Conservation (phyloP, 129 eudicot species). For the Chrysanthemum seticuspe region DNA sequence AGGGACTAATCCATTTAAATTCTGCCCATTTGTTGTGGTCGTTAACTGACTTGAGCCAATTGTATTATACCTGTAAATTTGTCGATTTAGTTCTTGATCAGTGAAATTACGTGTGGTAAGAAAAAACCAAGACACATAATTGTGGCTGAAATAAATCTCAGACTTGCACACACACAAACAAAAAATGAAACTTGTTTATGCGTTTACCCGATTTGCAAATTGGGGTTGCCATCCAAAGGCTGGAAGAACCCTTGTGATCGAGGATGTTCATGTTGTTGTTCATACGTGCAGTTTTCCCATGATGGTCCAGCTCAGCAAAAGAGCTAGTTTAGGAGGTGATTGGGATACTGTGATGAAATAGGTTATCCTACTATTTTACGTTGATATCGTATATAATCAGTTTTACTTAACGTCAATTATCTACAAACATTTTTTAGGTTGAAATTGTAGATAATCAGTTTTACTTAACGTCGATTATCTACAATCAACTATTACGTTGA, state of each 20-base stretch:
- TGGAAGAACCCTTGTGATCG: conserved; percentile 81
- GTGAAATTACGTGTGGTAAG: no score
- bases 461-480: no score
- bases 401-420: no score
- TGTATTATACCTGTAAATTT: conserved; percentile 52
- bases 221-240: conserved; percentile 68
- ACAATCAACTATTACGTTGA: no score
- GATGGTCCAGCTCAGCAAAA: conserved; percentile 53
- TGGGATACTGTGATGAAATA: no score
- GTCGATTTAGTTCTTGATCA: no score
- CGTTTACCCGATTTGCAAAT: conserved; percentile 74
- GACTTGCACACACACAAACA: neutral
- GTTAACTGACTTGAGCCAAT: conserved; percentile 59
- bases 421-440: no score
- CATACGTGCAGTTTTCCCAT: conserved; percentile 57
- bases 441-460: no score
- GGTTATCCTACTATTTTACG: no score
- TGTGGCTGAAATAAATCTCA: neutral
- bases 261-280: conserved; percentile 53
- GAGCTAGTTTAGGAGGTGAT: no score
- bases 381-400: no score
- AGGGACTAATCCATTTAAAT: conserved; percentile 60
- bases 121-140: no score
- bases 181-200: neutral
- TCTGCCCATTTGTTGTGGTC: conserved; percentile 50